These are phyloP conservation scores for Tolypocladium sp. DNA, from an alignment of 2,329 filamentous ascomycete genomes.

Conservation along the genomic window DNA sequence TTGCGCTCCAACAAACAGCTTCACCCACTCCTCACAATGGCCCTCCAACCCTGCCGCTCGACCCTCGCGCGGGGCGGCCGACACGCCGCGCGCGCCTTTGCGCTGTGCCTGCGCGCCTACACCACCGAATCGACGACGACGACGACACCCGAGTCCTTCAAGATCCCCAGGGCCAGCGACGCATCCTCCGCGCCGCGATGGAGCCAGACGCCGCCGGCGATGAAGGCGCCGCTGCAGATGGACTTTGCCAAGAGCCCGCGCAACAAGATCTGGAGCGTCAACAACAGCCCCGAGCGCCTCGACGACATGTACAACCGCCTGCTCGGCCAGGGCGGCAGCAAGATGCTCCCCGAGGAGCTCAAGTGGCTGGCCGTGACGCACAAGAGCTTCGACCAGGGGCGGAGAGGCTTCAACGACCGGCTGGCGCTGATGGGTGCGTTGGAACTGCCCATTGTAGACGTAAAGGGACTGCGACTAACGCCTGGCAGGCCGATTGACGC, in stretches of 20 bases:
- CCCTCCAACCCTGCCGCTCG: conserved; percentile 22
- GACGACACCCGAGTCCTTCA: conserved; percentile 17
- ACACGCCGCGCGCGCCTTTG: conserved; percentile 11
- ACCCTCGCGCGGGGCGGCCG: conserved; percentile 16
- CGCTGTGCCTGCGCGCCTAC: conserved; percentile 18
- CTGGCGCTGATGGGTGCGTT: conserved; percentile 74
- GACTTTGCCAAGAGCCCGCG: conserved; percentile 45
- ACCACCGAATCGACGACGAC: conserved; percentile 13
- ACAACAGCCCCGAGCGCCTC: conserved; percentile 63
- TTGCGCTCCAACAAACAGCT: conserved; percentile 1
- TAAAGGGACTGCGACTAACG: conserved; percentile 4
- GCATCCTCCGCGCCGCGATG: conserved; percentile 46
- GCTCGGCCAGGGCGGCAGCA: conserved; percentile 63
- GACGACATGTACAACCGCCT: conserved; percentile 71
- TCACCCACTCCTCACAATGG: conserved; percentile 14
- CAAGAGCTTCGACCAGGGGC: conserved; percentile 95
- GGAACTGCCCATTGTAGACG: too few relatives aligned
- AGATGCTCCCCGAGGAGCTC: conserved; percentile 74
- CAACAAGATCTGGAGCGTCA: conserved; percentile 56
- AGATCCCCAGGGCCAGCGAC: conserved; percentile 6
- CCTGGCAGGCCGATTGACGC: conserved; percentile 22
- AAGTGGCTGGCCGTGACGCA: conserved; percentile 97
- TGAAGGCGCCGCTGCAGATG: conserved; percentile 61
- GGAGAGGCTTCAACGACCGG: conserved; percentile 88
- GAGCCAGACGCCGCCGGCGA: conserved; percentile 58